These are phyloP conservation scores for Leccinellum rugosiceps DNA, from an alignment of 768 basidiomycete species.

Conservation along the genomic window DNA sequence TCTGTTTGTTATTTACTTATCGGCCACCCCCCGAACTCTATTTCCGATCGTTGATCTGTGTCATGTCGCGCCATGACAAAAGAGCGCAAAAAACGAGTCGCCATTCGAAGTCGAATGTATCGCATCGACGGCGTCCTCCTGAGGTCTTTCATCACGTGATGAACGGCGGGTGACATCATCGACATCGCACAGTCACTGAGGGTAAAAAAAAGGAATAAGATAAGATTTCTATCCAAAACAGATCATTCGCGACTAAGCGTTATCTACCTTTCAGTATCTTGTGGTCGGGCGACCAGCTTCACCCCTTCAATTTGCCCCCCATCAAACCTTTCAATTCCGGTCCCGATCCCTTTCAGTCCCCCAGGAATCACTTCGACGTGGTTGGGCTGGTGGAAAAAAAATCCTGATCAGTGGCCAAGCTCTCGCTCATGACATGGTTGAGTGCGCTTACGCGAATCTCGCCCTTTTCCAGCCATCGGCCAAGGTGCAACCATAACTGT, in stretches of 20 bases:
- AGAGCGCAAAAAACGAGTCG: slow-evolving; percentile 29
- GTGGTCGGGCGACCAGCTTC: slow-evolving; percentile 43
- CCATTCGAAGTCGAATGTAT: slow-evolving; percentile 30
- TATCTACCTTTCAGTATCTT: slow-evolving; percentile 40
- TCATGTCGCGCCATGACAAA: slow-evolving; percentile 32
- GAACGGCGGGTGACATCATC: slow-evolving; percentile 11
- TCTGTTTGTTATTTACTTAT: slow-evolving; percentile 26
- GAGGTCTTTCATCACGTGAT: slow-evolving; percentile 25
- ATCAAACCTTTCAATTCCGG: slow-evolving; percentile 41
- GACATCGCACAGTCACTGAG: slow-evolving; percentile 19
- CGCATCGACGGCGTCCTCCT: slow-evolving; percentile 31
- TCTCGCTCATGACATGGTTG: neutral
- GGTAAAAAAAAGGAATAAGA: slow-evolving; percentile 11
- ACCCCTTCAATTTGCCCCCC: slow-evolving; percentile 40
- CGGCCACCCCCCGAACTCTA: slow-evolving; percentile 32
- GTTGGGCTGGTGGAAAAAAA: slow-evolving; percentile 40
- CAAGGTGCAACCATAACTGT: slow-evolving; percentile 29
- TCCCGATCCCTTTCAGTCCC: slow-evolving; percentile 41
- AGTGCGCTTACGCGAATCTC: slow-evolving; percentile 27
- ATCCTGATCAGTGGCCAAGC: neutral
- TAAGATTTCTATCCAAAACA: slow-evolving; percentile 26
- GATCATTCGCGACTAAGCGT: slow-evolving; percentile 14
- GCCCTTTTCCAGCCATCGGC: slow-evolving; percentile 30
- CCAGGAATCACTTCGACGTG: slow-evolving; percentile 38
- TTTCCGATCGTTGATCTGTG: slow-evolving; percentile 21